Evolutionary conservation across 176 grass and related monocot species (phyloP).

Genomic region (Poa pratensis): DNA sequence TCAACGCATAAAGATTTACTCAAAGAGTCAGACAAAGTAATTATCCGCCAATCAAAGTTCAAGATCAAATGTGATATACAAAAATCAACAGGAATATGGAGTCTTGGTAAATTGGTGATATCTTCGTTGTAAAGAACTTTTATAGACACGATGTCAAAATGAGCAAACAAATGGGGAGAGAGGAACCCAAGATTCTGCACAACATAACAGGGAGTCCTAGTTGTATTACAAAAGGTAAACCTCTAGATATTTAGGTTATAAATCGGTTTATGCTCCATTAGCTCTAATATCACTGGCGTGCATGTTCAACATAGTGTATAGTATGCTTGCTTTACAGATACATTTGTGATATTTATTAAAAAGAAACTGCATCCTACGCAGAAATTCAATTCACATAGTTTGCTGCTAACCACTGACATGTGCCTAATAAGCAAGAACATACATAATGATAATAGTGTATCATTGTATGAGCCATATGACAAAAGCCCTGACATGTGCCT

Average conservation of each 20-base stretch:
- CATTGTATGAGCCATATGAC: slow-evolving; percentile 8
- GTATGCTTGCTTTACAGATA: slow-evolving; percentile 24
- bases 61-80: slow-evolving; percentile 1
- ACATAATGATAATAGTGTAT: too few relatives aligned
- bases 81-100: slow-evolving; percentile 8
- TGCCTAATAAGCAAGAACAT: too few relatives aligned
- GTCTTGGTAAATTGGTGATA: background rate
- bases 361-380: background rate
- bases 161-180: background rate
- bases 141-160: background rate
- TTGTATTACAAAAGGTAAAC: slow-evolving; percentile 18
- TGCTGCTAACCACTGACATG: background rate
- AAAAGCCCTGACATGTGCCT: slow-evolving; percentile 11
- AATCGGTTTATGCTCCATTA: slow-evolving; percentile 19
- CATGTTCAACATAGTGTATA: background rate
- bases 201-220: background rate
- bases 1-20: slow-evolving; percentile 26
- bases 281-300: slow-evolving; percentile 9
- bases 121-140: background rate
- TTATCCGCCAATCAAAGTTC: slow-evolving; percentile 12
- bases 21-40: background rate
- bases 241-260: slow-evolving; percentile 21
- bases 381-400: slow-evolving; percentile 4
- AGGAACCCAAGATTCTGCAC: background rate
- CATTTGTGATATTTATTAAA: background rate